phyloP scores from a whole-genome alignment of 2,329 filamentous ascomycete genomes.

The Trichoderma lentiforme region DNA sequence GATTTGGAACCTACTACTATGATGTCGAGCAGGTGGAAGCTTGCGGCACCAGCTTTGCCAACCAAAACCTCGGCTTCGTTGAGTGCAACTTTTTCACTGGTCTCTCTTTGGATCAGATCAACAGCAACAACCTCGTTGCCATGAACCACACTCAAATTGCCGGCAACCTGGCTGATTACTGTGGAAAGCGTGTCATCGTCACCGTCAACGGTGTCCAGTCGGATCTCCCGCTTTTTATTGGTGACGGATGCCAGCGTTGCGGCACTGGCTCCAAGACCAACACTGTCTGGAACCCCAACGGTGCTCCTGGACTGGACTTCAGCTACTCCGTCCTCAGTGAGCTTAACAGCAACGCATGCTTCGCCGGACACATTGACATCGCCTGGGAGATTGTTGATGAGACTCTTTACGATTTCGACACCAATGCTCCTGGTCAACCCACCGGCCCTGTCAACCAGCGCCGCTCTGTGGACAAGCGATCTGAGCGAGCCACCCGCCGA shows the following conservation, averaged over 20 bases:
- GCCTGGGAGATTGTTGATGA: slow-evolving; percentile 22
- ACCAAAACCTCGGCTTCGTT: slow-evolving; percentile 13
- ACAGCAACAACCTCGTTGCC: slow-evolving; percentile 21
- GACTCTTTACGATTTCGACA: slow-evolving; percentile 21
- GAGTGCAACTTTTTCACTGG: slow-evolving; percentile 10
- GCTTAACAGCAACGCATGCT: slow-evolving; percentile 19
- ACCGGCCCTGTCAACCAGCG: slow-evolving; percentile 2
- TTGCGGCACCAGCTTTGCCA: slow-evolving; percentile 1
- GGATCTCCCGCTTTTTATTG: slow-evolving; percentile 18
- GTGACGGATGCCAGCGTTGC: slow-evolving; percentile 21
- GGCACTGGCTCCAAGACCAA: slow-evolving; percentile 11
- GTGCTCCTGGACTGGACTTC: slow-evolving; percentile 21
- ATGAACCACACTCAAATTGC: slow-evolving; percentile 21
- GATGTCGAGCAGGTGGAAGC: slow-evolving; percentile 10
- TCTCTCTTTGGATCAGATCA: slow-evolving; percentile 16
- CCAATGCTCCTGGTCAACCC: slow-evolving; percentile 10
- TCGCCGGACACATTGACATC: slow-evolving; percentile 20
- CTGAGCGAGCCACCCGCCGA: not conserved
- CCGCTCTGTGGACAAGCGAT: not conserved
- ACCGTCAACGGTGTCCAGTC: slow-evolving; percentile 19
- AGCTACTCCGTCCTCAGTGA: slow-evolving; percentile 15
- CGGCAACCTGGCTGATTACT: slow-evolving; percentile 19
- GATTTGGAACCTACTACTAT: slow-evolving; percentile 20
- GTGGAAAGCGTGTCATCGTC: slow-evolving; percentile 21
- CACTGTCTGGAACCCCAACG: slow-evolving; percentile 18